These are phyloP conservation scores for Trichoderma polysporum DNA, from an alignment of 2,329 filamentous ascomycete species.

Conservation along the genomic window DNA sequence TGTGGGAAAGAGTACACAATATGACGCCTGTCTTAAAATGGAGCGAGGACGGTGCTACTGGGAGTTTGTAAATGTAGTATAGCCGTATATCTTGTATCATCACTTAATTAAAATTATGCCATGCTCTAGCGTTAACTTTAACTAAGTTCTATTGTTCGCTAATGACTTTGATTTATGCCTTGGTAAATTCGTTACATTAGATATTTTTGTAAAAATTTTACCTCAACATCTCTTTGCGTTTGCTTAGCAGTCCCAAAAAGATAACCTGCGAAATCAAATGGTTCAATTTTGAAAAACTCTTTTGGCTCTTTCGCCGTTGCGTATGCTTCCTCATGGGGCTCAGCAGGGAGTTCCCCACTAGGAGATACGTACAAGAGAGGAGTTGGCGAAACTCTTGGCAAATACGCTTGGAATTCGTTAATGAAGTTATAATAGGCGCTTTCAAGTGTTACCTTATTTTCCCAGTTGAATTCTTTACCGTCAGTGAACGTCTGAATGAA, in stretches of 20 bases:
- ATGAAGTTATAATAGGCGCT: background rate
- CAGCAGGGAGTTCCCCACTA: background rate
- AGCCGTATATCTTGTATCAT: too few species aligned
- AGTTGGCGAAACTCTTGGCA: background rate
- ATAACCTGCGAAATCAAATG: background rate
- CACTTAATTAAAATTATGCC: too few species aligned
- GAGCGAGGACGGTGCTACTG: background rate
- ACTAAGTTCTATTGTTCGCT: too few species aligned
- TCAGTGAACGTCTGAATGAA: background rate
- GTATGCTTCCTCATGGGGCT: background rate
- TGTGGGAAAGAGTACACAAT: background rate
- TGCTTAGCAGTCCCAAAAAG: background rate
- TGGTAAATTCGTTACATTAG: background rate
- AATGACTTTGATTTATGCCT: too few species aligned
- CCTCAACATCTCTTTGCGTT: background rate
- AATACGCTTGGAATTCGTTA: background rate
- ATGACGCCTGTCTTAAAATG: background rate
- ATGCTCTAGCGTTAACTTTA: too few species aligned
- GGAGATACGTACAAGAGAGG: background rate
- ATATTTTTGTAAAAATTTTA: background rate
- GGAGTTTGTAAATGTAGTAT: too few species aligned
- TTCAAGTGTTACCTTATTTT: background rate
- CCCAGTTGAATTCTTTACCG: background rate
- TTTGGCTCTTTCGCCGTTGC: background rate
- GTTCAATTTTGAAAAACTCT: background rate